These are phyloP conservation scores for Talaromyces sp. DNA, from an alignment of 2,329 filamentous ascomycete species.

Conservation along the genomic window DNA sequence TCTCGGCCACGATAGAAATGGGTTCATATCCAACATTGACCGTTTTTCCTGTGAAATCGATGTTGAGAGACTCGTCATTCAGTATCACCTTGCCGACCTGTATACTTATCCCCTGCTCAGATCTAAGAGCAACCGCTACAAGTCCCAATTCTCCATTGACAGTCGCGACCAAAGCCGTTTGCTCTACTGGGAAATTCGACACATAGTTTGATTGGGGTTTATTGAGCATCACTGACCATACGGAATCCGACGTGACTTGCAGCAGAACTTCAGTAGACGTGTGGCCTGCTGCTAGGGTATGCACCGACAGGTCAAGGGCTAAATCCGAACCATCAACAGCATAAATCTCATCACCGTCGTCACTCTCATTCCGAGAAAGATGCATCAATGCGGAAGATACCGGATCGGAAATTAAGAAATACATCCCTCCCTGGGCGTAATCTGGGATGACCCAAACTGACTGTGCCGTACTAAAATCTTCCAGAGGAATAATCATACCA, in stretches of 20 bases:
- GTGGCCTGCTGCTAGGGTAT: slow-evolving; percentile 42
- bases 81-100: slow-evolving; percentile 23
- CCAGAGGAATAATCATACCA: slow-evolving; percentile 41
- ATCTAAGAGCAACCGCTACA: slow-evolving; percentile 26
- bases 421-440: slow-evolving; percentile 27
- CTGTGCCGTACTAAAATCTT: slow-evolving; percentile 37
- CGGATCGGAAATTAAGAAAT: slow-evolving; percentile 40
- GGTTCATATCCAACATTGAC: slow-evolving; percentile 31
- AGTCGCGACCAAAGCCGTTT: slow-evolving; percentile 27
- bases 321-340: slow-evolving; percentile 36
- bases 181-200: slow-evolving; percentile 20
- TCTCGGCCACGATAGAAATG: slow-evolving; percentile 31
- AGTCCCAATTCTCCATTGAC: slow-evolving; percentile 27
- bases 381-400: slow-evolving; percentile 36
- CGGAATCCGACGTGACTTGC: slow-evolving; percentile 39
- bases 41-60: slow-evolving; percentile 22
- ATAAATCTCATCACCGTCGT: slow-evolving; percentile 27
- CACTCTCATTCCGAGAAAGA: slow-evolving; percentile 30
- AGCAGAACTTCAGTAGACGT: slow-evolving; percentile 33
- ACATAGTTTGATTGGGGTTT: slow-evolving; percentile 21
- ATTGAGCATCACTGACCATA: slow-evolving; percentile 27
- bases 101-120: slow-evolving; percentile 24
- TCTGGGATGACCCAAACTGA: slow-evolving; percentile 43
- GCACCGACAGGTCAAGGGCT: slow-evolving; percentile 37
- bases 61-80: slow-evolving; percentile 16